Base-by-base conservation (phyloP, 257 asterid species). In the Cinchona pubescens region DNA sequence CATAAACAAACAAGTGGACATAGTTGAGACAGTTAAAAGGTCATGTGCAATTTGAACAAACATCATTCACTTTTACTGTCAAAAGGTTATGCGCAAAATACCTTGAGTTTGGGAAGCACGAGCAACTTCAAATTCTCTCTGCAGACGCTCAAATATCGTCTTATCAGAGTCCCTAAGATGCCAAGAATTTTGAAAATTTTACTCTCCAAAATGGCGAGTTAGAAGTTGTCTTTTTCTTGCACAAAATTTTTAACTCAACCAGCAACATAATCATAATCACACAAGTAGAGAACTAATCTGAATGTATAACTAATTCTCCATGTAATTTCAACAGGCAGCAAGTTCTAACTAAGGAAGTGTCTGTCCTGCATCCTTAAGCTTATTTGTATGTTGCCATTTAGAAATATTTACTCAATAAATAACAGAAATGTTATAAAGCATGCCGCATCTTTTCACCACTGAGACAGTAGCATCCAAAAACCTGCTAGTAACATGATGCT, bases 21-120 rank as follows among this genome's bases (percentile, higher is more conserved):
- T 11, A 3, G n/a, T 25, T 37, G 49, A 34, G n/a, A n/a, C n/a
- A 64, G 38, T 34, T 34, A 48, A 53, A 34, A 19, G 23, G 35
- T 35, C 7, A 35, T 65, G 9, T 30, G 58, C 7, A 74, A 2
- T 63, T 1, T 63, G 8, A 38, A 32, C 13, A 45, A 62, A 53
- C 5, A n/a, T 15, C 46, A 72, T 19, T 14, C 15, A 61, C 40
- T 51, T 62, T 35, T 51, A 64, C 29, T 9, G 18, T 25, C 19
- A 30, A 35, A 71, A 29, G 30, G 1, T 13, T 49, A 29, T 12
- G 38, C 42, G 58, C 38, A 63, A 76, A 74, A 72, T 85, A 95
- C 99, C 99, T 92, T 88, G 96, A 67, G 94, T 88, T 82, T 92
- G 97, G 83, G 94, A 88, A 77, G 93, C 92, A 45, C 88, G 93